Evolutionary conservation across 2,329 filamentous ascomycete species (phyloP).

Genomic region (Trichothecium sympodiale): DNA sequence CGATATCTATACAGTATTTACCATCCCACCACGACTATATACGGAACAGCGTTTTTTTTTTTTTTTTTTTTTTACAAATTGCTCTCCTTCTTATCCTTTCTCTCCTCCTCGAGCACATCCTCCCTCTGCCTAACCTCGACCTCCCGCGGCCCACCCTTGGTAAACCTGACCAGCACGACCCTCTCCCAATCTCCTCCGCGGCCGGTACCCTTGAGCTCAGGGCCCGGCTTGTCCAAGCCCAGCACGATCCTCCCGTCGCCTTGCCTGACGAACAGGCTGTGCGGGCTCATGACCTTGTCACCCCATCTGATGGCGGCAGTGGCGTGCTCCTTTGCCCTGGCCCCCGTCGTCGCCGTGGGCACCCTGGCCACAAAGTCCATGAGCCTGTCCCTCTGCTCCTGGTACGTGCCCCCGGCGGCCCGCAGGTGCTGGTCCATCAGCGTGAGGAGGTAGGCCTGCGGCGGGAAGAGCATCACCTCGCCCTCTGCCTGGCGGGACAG

Average conservation of each 20-base stretch:
- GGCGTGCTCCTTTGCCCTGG: slow-evolving; percentile 15
- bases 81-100: slow-evolving; percentile 13
- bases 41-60: not conserved
- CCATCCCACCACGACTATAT: no score
- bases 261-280: slow-evolving; percentile 30
- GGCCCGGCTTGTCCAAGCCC: slow-evolving; percentile 45
- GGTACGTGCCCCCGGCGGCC: slow-evolving; percentile 23
- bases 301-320: slow-evolving; percentile 41
- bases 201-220: slow-evolving; percentile 35
- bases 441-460: slow-evolving; percentile 67
- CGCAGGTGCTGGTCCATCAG: slow-evolving; percentile 44
- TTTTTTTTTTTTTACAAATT: slow-evolving; percentile 14
- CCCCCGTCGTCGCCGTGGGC: slow-evolving; percentile 28
- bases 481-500: slow-evolving; percentile 49
- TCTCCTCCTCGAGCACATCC: slow-evolving; percentile 38
- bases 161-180: slow-evolving; percentile 47
- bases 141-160: slow-evolving; percentile 36
- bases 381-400: slow-evolving; percentile 39
- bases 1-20: no score
- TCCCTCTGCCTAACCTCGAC: slow-evolving; percentile 40
- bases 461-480: slow-evolving; percentile 78
- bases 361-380: slow-evolving; percentile 37
- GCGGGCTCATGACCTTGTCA: slow-evolving; percentile 51
- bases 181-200: slow-evolving; percentile 46
- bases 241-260: slow-evolving; percentile 38